Base-by-base conservation (phyloP, 2,329 filamentous ascomycete genomes). In the Clonostachys chloroleuca region DNA sequence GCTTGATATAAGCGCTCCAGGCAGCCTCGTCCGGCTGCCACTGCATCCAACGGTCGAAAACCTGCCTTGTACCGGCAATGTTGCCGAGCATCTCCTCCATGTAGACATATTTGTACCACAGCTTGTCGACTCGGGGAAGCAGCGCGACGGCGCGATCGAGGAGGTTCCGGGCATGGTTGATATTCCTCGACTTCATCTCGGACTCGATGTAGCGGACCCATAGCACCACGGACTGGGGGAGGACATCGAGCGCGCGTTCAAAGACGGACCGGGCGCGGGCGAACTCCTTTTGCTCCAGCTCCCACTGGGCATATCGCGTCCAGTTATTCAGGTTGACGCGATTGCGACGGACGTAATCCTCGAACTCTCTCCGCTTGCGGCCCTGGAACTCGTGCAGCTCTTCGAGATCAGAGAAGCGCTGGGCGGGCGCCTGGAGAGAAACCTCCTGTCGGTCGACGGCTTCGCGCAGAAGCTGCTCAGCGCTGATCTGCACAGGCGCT, bases 51-150 rank as follows among this genome's bases (percentile, higher is more conserved):
- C 94, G 80, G 70, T 99, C 94, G 63, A 97, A 99, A 0, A 97
- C 89, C 58, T 96, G 89, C 49, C 94, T 78, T 4, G 91, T 95
- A 35, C 92, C 94, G 4, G 92, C 84, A 43, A 99, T 85, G 59
- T 99, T 96, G 7, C 91, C 91, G 47, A 99, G 78, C 70, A 92
- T 97, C 77, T 99, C 94, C 72, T 97, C 92, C 87, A 96, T 95
- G 65, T 95, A 96, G 24, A 95, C 90, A 74, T 96, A 99, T 66
- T 97, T 97, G 75, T 96, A 99, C 94, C 94, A 99, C 34, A 99
- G 73, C 75, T 97, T 97, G 65, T 97, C 91, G 39, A 97, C 82
- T 48, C 94, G 78, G 6, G 94, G 94, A 37, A 96, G 74, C 47
- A 95, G 89, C 1, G 91, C 91, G 46, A 97, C 89, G n/a, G 94